Conservation (phyloP, 805 yeast species). For the Maudiozyma saulgeensis region DNA sequence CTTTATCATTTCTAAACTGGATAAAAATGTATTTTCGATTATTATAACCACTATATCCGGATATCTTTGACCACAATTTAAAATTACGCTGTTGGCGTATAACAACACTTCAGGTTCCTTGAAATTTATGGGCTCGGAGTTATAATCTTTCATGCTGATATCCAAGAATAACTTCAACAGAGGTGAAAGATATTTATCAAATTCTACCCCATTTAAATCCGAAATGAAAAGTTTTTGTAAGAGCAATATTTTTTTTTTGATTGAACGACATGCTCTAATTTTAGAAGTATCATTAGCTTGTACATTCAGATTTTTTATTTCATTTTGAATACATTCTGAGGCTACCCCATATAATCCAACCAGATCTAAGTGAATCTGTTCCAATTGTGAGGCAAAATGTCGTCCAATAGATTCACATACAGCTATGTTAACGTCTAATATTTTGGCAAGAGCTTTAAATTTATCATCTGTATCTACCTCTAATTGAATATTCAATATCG, state of each 20-base stretch:
- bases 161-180: constrained; percentile 70
- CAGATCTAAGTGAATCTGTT: constrained; percentile 75
- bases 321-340: constrained; percentile 64
- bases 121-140: constrained; percentile 76
- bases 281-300: constrained; percentile 85
- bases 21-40: constrained; percentile 75
- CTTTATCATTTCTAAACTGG: constrained; percentile 86
- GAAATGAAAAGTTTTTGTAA: constrained; percentile 77
- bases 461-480: constrained; percentile 62
- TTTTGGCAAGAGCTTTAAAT: constrained; percentile 79
- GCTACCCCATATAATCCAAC: constrained; percentile 78
- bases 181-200: constrained; percentile 66
- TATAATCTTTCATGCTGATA: constrained; percentile 80
- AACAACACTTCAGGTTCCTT: constrained; percentile 92
- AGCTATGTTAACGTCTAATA: constrained; percentile 85
- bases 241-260: constrained; percentile 82
- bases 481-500: constrained; percentile 70
- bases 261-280: constrained; percentile 84
- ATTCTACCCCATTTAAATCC: constrained; percentile 55
- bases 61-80: constrained; percentile 65
- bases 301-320: constrained; percentile 63
- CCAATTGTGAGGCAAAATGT: constrained; percentile 75
- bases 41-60: constrained; percentile 68
- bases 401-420: constrained; percentile 90
- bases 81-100: constrained; percentile 79